Conservation (phyloP, 2,329 filamentous ascomycete species). For the Penicillium paneum region DNA sequence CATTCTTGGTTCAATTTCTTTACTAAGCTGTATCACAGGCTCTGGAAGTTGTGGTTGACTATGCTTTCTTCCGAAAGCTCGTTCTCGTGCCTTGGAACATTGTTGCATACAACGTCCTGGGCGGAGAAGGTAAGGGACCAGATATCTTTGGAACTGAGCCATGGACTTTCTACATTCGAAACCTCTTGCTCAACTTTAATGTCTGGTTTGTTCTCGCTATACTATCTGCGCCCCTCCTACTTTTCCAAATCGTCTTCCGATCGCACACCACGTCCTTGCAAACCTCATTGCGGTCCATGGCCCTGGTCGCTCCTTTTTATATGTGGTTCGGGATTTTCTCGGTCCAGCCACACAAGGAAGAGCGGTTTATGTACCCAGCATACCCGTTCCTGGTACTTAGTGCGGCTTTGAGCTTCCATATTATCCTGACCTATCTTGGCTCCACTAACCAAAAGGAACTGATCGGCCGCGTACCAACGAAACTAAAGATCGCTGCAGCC, state of each 20-base stretch:
- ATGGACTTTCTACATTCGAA: constrained; percentile 94
- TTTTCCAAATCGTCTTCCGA: constrained; percentile 67
- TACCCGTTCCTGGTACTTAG: constrained; percentile 91
- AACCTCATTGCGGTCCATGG: constrained; percentile 69
- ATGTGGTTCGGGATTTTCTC: constrained; percentile 93
- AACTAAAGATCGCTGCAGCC: constrained; percentile 67
- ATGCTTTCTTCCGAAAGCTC: constrained; percentile 78
- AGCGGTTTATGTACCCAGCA: constrained; percentile 96
- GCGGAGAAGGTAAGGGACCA: constrained; percentile 71
- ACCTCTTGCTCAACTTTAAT: constrained; percentile 91
- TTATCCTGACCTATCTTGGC: constrained; percentile 72
- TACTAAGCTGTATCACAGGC: constrained; percentile 48
- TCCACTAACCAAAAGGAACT: constrained; percentile 65
- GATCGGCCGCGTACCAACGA: constrained; percentile 67
- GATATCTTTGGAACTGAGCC: constrained; percentile 94
- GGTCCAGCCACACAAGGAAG: constrained; percentile 91
- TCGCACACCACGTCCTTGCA: constrained; percentile 62
- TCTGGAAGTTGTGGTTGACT: constrained; percentile 68
- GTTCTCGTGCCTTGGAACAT: constrained; percentile 86
- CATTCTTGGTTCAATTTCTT: neutral
- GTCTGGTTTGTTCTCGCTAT: constrained; percentile 84
- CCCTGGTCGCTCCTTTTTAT: constrained; percentile 84
- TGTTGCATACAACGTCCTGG: constrained; percentile 91
- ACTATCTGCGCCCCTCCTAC: constrained; percentile 68
- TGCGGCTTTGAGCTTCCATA: constrained; percentile 78